Percentiles rank a stretch among this genome's conserved stretches.
These are phyloP conservation scores for Apophysomyces variabilis DNA, from an alignment of 371 early-diverging fungal species.

Conservation along the genomic window DNA sequence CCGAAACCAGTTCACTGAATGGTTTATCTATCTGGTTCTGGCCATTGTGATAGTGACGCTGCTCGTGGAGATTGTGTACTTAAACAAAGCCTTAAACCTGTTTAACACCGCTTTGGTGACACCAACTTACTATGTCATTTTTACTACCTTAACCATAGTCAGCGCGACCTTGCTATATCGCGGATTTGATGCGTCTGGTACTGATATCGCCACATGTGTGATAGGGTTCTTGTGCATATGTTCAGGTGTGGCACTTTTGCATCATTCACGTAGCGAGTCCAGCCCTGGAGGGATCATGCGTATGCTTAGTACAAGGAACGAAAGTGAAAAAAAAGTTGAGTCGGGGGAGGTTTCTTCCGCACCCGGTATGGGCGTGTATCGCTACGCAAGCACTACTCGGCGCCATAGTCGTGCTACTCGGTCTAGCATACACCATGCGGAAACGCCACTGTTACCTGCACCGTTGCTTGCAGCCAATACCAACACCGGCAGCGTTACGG, in stretches of 20 bases:
- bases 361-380: conserved; percentile 36
- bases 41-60: conserved; percentile 78
- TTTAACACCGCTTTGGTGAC: conserved; percentile 93
- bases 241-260: conserved; percentile 50
- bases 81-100: conserved; percentile 94
- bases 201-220: conserved; percentile 82
- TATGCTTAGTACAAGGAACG: conserved; percentile 13
- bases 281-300: conserved; percentile 1
- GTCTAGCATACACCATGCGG: background rate
- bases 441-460: background rate
- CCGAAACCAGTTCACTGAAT: conserved; percentile 88
- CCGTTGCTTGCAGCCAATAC: background rate
- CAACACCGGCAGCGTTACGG: conserved; percentile 1
- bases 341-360: conserved; percentile 35
- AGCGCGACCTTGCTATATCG: conserved; percentile 88
- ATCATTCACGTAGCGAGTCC: conserved; percentile 42
- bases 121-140: conserved; percentile 93
- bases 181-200: conserved; percentile 82
- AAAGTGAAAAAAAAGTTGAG: conserved; percentile 1
- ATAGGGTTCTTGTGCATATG: conserved; percentile 91
- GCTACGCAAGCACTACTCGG: conserved; percentile 38
- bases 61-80: conserved; percentile 90
- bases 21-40: conserved; percentile 87
- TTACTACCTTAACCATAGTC: conserved; percentile 91
- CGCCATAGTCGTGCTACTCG: conserved; percentile 20